phyloP scores from a whole-genome alignment of 257 asterid species.

The Solanum pennellii region DNA sequence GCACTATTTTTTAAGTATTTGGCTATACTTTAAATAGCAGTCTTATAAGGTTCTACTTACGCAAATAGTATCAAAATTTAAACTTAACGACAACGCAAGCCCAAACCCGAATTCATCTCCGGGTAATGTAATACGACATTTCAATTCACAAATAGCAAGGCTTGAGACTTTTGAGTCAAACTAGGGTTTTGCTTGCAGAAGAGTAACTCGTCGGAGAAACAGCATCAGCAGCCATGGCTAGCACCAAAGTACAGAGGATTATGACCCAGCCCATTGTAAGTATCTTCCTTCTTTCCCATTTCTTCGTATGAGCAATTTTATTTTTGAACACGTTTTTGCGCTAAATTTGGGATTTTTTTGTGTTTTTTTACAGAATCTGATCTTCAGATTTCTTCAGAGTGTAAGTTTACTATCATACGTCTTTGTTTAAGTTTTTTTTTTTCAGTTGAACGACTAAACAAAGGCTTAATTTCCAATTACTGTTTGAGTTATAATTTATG shows the following conservation, averaged over 20 bases:
- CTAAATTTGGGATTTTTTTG: neutral
- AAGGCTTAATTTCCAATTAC: neutral
- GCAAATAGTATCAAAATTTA: neutral
- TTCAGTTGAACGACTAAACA: neutral
- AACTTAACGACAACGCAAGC: neutral
- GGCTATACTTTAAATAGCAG: neutral
- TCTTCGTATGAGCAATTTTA: neutral
- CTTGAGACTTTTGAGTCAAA: neutral
- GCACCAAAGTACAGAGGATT: slow-evolving; percentile 56
- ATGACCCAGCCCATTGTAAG: slow-evolving; percentile 60
- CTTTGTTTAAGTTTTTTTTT: neutral
- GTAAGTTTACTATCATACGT: slow-evolving; percentile 14
- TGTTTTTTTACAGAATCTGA: slow-evolving; percentile 33
- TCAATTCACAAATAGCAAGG: neutral
- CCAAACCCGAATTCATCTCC: neutral
- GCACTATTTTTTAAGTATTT: neutral
- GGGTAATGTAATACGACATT: neutral
- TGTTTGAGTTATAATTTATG: neutral
- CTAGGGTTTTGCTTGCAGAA: slow-evolving; percentile 1
- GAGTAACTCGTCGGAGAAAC: neutral
- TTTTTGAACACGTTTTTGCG: neutral
- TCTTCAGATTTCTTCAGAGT: slow-evolving; percentile 59
- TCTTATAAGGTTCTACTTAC: neutral
- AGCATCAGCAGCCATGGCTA: slow-evolving; percentile 38
- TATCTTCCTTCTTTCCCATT: neutral